Evolutionary conservation across 768 basidiomycete genomes (phyloP), one percentile per base, ranked within the genome.

Genomic region (Boletus edulis): DNA sequence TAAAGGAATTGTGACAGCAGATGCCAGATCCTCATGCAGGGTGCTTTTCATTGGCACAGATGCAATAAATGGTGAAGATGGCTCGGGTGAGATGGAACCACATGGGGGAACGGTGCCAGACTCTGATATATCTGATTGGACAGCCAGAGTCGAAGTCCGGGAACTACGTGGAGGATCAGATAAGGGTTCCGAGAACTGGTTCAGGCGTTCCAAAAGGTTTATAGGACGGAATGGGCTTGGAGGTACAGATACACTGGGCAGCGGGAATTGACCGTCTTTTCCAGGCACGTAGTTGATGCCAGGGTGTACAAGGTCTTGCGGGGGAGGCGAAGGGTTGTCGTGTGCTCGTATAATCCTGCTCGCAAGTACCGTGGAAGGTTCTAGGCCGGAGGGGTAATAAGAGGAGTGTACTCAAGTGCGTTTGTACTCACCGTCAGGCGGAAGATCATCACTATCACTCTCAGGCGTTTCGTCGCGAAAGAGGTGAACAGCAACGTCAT

Each of bases 321-420:
- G 82, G 5, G 82, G 82, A 17, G 89, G 88, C 17, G 89, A 91
- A 17, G 89, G 89, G 62, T 91, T 91, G 62, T 83, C 84, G 54
- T 82, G 80, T 49, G 89, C 89, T 47, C 82, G 78, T 43, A 86
- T 77, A 44, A 91, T 81, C 69, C 72, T 83, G 57, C 74, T 81
- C 32, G 85, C 89, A 46, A 91, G 73, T 5, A 78, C 76, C 52
- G 86, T 85, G 3, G 87, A 81, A 10, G 87, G 87, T 64, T 90
- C 89, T 82, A 58, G 27, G 38, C 17, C 22, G n/a, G 41, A 37
- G 40, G 12, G 47, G 60, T 57, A 22, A 51, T 52, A 29, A 60
- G 49, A 45, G 32, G 43, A 49, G 48, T 49, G 56, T 39, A 46
- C 37, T 46, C 43, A 32, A 13, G 51, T 34, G 32, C 4, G 44